Evolutionary conservation across 2,329 filamentous ascomycete genomes (phyloP).

Genomic region (Colletotrichum ledebouriae): DNA sequence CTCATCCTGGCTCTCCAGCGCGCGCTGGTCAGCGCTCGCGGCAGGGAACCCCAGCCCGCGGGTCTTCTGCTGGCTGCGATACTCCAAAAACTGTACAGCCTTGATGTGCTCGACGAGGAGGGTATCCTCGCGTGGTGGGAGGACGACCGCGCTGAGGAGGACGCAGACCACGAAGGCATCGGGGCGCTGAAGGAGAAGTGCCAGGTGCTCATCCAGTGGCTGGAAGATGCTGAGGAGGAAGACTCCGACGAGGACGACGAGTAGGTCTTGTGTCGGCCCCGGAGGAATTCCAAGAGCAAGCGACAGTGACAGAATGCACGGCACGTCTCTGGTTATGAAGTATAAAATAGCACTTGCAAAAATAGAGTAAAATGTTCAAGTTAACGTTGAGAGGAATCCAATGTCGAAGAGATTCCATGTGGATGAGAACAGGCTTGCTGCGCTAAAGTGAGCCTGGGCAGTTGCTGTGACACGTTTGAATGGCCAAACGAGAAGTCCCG

Average conservation of each 20-base stretch:
- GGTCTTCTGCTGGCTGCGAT: conserved; percentile 80
- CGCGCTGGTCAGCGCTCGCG: conserved; percentile 77
- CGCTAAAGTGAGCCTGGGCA: background rate
- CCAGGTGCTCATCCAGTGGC: conserved; percentile 84
- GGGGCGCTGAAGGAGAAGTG: conserved; percentile 79
- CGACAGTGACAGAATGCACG: background rate
- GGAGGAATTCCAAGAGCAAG: conserved; percentile 9
- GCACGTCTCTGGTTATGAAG: background rate
- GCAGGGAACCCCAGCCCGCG: conserved; percentile 62
- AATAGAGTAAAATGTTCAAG: conserved; percentile 26
- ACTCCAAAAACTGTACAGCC: conserved; percentile 86
- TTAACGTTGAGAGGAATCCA: background rate
- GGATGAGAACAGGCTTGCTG: too few relatives aligned
- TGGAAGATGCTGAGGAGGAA: conserved; percentile 82
- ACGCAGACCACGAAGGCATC: conserved; percentile 69
- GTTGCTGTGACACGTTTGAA: background rate
- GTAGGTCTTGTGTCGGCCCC: conserved; percentile 32
- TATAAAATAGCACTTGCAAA: conserved; percentile 19
- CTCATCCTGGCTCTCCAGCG: conserved; percentile 86
- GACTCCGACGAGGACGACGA: conserved; percentile 57
- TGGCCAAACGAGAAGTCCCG: too few relatives aligned
- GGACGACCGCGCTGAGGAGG: conserved; percentile 75
- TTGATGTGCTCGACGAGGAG: conserved; percentile 90
- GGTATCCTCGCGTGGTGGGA: conserved; percentile 92
- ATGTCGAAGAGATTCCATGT: too few relatives aligned